phyloP scores from a whole-genome alignment of 2,329 filamentous ascomycete genomes.

The Tolypocladium tropicale region DNA sequence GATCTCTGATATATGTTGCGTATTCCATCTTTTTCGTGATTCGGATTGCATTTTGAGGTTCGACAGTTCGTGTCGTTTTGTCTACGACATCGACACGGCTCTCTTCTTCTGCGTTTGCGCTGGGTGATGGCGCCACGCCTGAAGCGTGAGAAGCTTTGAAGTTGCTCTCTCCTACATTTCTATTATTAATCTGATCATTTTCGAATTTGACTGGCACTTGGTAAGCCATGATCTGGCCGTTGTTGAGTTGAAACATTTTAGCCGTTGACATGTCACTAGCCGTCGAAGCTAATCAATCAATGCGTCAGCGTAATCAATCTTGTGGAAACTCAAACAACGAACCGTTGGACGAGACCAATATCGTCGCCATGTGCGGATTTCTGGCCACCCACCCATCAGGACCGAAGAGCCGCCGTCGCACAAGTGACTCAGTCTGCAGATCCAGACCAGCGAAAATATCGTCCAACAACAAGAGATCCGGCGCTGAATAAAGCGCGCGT shows the following conservation, averaged over 20 bases:
- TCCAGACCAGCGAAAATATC: constrained; percentile 7
- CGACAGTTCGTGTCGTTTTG: neutral
- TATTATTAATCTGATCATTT: neutral
- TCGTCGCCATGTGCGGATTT: neutral
- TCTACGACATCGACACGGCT: neutral
- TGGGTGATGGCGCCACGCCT: neutral
- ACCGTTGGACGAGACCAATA: neutral
- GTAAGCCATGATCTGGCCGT: neutral
- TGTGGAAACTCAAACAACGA: neutral
- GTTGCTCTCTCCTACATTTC: neutral
- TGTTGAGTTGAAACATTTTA: neutral
- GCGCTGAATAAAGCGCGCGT: constrained; percentile 1
- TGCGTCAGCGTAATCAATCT: neutral
- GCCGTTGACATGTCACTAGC: neutral
- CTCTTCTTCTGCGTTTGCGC: neutral
- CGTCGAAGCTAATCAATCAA: neutral
- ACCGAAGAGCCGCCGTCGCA: neutral
- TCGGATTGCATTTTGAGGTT: neutral
- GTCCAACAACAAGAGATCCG: constrained; percentile 2
- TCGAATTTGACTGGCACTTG: neutral
- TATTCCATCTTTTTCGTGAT: neutral
- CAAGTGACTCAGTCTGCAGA: neutral
- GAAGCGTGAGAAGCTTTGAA: too few relatives aligned
- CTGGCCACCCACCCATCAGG: neutral
- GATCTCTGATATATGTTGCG: neutral